Evolutionary conservation across 768 basidiomycete genomes (phyloP).

Genomic region (Suillus luteus): DNA sequence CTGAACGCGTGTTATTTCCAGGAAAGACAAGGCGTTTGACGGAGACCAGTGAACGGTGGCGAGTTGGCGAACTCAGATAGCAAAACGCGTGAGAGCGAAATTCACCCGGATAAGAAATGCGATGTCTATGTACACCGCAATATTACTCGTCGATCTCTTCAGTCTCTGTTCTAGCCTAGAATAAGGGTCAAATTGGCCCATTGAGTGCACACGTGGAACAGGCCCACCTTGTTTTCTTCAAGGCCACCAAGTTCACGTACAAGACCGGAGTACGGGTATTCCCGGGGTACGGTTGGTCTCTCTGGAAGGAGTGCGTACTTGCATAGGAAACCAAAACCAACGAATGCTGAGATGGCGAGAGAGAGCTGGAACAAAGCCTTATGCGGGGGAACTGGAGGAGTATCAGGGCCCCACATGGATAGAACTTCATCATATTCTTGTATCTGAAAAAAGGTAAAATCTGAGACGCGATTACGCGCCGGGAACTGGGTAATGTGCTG

Average conservation of each 20-base stretch:
- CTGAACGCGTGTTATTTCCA: not conserved
- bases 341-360: slow-evolving; percentile 61
- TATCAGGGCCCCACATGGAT: slow-evolving; percentile 89
- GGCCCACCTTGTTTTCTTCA: slow-evolving; percentile 73
- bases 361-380: slow-evolving; percentile 67
- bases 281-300: slow-evolving; percentile 64
- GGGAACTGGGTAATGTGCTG: slow-evolving; percentile 26
- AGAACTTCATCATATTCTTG: slow-evolving; percentile 80
- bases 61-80: not conserved
- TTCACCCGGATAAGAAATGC: slow-evolving; percentile 5
- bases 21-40: not conserved
- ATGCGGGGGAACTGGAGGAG: slow-evolving; percentile 58
- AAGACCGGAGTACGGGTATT: slow-evolving; percentile 78
- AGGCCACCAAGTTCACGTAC: slow-evolving; percentile 77
- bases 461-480: slow-evolving; percentile 18
- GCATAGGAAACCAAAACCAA: slow-evolving; percentile 60
- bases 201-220: not conserved
- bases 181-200: slow-evolving; percentile 2
- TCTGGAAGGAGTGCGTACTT: slow-evolving; percentile 60
- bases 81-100: not conserved
- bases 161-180: slow-evolving; percentile 40
- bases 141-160: slow-evolving; percentile 36
- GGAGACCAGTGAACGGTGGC: not conserved
- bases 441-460: slow-evolving; percentile 45
- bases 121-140: slow-evolving; percentile 17